Percentiles rank a stretch among this genome's conserved stretches.
Conservation (phyloP, 2,329 filamentous ascomycete species). For the Paracoccidioides brasiliensis region DNA sequence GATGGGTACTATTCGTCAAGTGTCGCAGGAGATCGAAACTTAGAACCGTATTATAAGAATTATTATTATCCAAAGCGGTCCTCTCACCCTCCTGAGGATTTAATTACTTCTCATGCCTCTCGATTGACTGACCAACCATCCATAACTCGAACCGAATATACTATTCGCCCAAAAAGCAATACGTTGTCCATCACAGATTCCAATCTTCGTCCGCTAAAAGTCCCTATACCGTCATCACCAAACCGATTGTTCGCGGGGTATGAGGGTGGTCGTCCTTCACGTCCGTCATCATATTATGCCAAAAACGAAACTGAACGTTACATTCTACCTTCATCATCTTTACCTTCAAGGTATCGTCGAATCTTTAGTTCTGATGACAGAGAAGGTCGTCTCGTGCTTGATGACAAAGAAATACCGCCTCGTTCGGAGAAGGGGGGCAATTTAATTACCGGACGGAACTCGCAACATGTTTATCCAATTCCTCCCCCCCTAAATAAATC, state of each 20-base stretch:
- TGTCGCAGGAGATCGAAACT: slow-evolving; percentile 12
- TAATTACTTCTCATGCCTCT: slow-evolving; percentile 21
- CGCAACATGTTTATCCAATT: slow-evolving; percentile 7
- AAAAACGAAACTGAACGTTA: slow-evolving; percentile 22
- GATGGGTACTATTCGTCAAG: slow-evolving; percentile 21
- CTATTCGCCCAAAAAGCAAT: slow-evolving; percentile 26
- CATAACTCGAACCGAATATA: slow-evolving; percentile 26
- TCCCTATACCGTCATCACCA: slow-evolving; percentile 18
- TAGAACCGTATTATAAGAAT: slow-evolving; percentile 10
- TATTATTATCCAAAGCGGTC: slow-evolving; percentile 4
- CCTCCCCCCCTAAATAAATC: slow-evolving; percentile 9
- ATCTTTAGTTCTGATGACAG: slow-evolving; percentile 14
- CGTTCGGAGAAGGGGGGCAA: slow-evolving; percentile 16
- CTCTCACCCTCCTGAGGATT: slow-evolving; percentile 15
- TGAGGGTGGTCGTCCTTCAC: slow-evolving; percentile 12
- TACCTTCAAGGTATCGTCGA: slow-evolving; percentile 21
- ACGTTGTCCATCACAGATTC: slow-evolving; percentile 21
- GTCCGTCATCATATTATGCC: slow-evolving; percentile 11
- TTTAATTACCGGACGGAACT: slow-evolving; percentile 14
- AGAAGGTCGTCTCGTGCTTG: slow-evolving; percentile 1
- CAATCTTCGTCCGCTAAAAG: slow-evolving; percentile 15
- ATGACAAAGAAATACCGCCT: neutral
- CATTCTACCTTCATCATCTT: slow-evolving; percentile 19
- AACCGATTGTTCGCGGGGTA: slow-evolving; percentile 10
- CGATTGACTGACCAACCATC: slow-evolving; percentile 20